A percentile compares a stretch with the other conserved stretches of the same genome.
phyloP scores from a whole-genome alignment of 495 filamentous ascomycete genomes.

The Hyaloscypha hepaticicola region DNA sequence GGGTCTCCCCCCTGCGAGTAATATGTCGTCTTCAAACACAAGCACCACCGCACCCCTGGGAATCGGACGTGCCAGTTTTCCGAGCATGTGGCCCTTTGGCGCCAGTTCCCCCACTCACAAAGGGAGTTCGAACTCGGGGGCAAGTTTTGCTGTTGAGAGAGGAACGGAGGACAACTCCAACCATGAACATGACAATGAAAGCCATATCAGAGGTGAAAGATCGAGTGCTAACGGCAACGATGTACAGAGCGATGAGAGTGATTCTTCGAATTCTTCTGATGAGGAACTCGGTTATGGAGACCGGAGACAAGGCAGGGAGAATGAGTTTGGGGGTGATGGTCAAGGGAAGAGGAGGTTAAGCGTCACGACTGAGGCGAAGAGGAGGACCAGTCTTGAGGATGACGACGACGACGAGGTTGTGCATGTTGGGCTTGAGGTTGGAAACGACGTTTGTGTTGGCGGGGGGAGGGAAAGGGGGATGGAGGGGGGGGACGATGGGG shows the following conservation, averaged over 20 bases:
- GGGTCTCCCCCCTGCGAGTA: constrained; percentile 20
- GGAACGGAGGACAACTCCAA: neutral
- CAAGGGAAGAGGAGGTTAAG: constrained; percentile 28
- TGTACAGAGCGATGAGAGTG: constrained; percentile 34
- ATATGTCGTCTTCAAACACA: constrained; percentile 12
- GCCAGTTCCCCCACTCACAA: neutral
- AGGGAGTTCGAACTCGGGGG: constrained; percentile 3
- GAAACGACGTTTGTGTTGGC: neutral
- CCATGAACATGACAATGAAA: neutral
- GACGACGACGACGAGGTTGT: constrained; percentile 53
- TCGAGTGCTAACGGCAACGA: constrained; percentile 26
- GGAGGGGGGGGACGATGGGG: constrained; percentile 25
- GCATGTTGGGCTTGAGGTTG: constrained; percentile 27
- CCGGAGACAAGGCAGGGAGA: constrained; percentile 38
- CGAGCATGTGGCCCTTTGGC: constrained; percentile 32
- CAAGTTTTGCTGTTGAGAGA: constrained; percentile 13
- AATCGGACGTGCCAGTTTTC: constrained; percentile 24
- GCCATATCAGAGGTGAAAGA: constrained; percentile 10
- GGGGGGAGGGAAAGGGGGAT: neutral
- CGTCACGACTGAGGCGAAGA: constrained; percentile 48
- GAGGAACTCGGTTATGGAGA: constrained; percentile 26
- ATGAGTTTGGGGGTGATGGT: constrained; percentile 34
- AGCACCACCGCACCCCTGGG: constrained; percentile 2
- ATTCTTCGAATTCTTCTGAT: constrained; percentile 27
- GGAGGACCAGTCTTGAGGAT: constrained; percentile 56